A percentile compares a stretch with the other conserved stretches of the same genome.
phyloP scores from a whole-genome alignment of 2,329 filamentous ascomycete genomes.

The Pseudogymnoascus verrucosus region DNA sequence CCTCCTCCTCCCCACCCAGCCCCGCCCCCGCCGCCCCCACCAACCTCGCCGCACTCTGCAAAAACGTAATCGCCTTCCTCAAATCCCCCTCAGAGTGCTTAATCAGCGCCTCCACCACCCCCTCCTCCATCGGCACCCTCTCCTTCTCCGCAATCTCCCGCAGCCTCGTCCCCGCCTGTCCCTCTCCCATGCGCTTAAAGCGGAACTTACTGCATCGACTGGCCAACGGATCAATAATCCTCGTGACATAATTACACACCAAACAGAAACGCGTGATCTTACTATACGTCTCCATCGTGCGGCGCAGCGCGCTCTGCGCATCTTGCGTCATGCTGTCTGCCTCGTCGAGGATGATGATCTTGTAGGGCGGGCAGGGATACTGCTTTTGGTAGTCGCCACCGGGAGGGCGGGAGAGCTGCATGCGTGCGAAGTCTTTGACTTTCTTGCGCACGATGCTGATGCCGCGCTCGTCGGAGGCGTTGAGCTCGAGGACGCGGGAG shows the following conservation, averaged over 20 bases:
- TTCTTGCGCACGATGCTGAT: slow-evolving; percentile 96
- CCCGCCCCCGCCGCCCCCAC: slow-evolving; percentile 53
- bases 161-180: slow-evolving; percentile 70
- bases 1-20: slow-evolving; percentile 27
- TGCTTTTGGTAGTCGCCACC: slow-evolving; percentile 44
- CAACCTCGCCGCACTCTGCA: slow-evolving; percentile 88
- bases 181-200: slow-evolving; percentile 90
- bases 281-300: slow-evolving; percentile 97
- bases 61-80: slow-evolving; percentile 88
- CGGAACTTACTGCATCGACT: slow-evolving; percentile 93
- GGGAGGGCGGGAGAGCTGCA: slow-evolving; percentile 77
- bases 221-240: slow-evolving; percentile 94
- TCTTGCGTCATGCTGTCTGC: slow-evolving; percentile 99
- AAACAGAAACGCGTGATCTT: slow-evolving; percentile 96
- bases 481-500: slow-evolving; percentile 93
- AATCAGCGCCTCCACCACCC: slow-evolving; percentile 76
- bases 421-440: slow-evolving; percentile 95
- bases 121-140: slow-evolving; percentile 65
- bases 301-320: slow-evolving; percentile 81
- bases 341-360: slow-evolving; percentile 97
- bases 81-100: slow-evolving; percentile 88
- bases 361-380: slow-evolving; percentile 95
- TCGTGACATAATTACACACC: slow-evolving; percentile 96
- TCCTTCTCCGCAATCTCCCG: slow-evolving; percentile 77
- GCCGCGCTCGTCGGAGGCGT: slow-evolving; percentile 96